Base-by-base conservation (phyloP, 805 yeast genomes). In the Maudiozyma bulderi region DNA sequence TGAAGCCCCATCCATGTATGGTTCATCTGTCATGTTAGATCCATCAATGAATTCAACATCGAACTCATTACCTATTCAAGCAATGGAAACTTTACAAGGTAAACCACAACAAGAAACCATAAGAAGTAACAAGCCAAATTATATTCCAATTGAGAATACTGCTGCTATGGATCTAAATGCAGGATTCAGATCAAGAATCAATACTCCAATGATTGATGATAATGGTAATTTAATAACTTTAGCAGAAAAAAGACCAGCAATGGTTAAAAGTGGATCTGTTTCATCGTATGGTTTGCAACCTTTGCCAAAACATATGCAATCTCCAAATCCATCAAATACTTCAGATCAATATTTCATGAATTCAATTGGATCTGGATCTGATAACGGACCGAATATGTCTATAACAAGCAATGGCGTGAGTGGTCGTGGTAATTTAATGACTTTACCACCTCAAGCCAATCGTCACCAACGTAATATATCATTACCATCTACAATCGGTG, bases 141-240 rank as follows among this genome's bases (percentile, higher is more conserved):
- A 54, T 47, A 62, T 62, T 33, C 58, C 59, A 34, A 50, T 62
- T 33, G 55, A 57, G 35, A 54, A 52, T 45, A 33, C 52, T 13
- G 37, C 53, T 9, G 51, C 54, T 5, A 30, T 45, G 28, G 47
- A 41, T 35, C 26, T 44, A 10, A 47, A 47, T 13, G 10, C 41
- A 7, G 38, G 40, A 8, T 47, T 40, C 11, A 52, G 60, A 43
- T 54, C 67, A 8, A 58, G 52, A 40, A 52, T 63, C 3, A 60
- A 64, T 40, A 65, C 71, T 0, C 71, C 71, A 3, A 65, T 68
- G 11, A 64, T 67, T 43, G 71, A 67, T 50, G 71, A 67, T 43
- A 59, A 67, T 46, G 71, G 71, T 38, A 67, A 67, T 47, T 47
- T 67, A 52, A 62, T 67, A 2, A 62, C 64, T 2, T 59, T 64